A percentile compares a stretch with the other conserved stretches of the same genome.
Conservation (phyloP, 192 early-diverging fungal species). For the Coemansia sp. region DNA sequence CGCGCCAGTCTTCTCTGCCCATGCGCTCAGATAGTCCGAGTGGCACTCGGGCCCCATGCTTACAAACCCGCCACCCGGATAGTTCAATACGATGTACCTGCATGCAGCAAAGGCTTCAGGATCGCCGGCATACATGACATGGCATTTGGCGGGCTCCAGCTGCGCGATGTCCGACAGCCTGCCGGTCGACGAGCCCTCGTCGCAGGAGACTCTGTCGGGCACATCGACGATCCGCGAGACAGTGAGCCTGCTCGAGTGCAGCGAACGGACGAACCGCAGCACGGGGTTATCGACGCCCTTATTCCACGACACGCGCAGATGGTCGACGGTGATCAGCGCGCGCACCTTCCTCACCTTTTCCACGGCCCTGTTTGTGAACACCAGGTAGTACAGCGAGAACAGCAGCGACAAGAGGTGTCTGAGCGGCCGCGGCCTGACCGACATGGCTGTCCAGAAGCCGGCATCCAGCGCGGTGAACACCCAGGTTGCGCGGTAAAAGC, state of each 20-base stretch:
- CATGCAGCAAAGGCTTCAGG: slow-evolving; percentile 26
- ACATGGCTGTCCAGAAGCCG: slow-evolving; percentile 88
- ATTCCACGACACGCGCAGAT: slow-evolving; percentile 89
- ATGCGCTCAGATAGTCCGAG: slow-evolving; percentile 76
- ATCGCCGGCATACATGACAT: slow-evolving; percentile 59
- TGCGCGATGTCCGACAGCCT: slow-evolving; percentile 16
- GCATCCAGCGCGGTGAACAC: slow-evolving; percentile 88
- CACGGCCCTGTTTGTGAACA: slow-evolving; percentile 78
- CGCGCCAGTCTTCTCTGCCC: slow-evolving; percentile 69
- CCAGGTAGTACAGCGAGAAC: slow-evolving; percentile 79
- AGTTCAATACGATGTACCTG: slow-evolving; percentile 58
- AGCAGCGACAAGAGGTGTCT: slow-evolving; percentile 74
- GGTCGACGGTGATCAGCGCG: slow-evolving; percentile 73
- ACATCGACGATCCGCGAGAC: slow-evolving; percentile 14
- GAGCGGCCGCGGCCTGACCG: slow-evolving; percentile 67
- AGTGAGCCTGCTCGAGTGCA: slow-evolving; percentile 22
- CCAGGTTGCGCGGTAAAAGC: slow-evolving; percentile 89
- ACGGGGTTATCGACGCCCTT: slow-evolving; percentile 60
- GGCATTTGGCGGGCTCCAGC: slow-evolving; percentile 42
- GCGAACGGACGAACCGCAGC: slow-evolving; percentile 14
- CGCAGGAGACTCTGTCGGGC: not conserved
- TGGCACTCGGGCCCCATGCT: slow-evolving; percentile 86
- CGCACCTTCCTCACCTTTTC: slow-evolving; percentile 81
- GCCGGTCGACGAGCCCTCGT: not conserved
- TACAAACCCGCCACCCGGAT: slow-evolving; percentile 88